phyloP scores from a whole-genome alignment of 805 yeast genomes.

The Candida maris region DNA sequence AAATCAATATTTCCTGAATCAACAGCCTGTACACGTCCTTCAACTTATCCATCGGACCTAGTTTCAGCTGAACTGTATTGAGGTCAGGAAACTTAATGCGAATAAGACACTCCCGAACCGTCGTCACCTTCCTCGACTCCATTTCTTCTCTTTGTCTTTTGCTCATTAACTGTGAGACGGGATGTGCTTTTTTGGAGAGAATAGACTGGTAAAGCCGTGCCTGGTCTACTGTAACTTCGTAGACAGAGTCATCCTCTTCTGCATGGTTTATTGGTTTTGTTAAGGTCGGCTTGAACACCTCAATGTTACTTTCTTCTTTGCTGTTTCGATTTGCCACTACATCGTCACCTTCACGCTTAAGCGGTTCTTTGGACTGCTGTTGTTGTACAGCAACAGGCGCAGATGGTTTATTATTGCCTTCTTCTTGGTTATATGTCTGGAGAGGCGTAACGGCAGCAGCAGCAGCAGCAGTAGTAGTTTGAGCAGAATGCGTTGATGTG shows the following conservation, averaged over 20 bases:
- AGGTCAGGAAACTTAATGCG: slow-evolving; percentile 60
- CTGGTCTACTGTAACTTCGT: slow-evolving; percentile 48
- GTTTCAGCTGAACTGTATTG: slow-evolving; percentile 46
- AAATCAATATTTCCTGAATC: slow-evolving; percentile 24
- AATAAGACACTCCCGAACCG: slow-evolving; percentile 35
- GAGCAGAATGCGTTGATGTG: neutral
- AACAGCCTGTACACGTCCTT: slow-evolving; percentile 22
- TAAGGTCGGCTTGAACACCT: slow-evolving; percentile 17
- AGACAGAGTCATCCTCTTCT: slow-evolving; percentile 34
- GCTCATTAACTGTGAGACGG: slow-evolving; percentile 26
- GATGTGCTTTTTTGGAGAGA: slow-evolving; percentile 39
- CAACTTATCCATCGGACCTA: slow-evolving; percentile 41
- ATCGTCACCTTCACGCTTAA: neutral
- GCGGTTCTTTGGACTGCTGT: neutral
- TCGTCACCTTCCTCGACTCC: slow-evolving; percentile 24
- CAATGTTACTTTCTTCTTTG: slow-evolving; percentile 5
- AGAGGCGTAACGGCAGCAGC: neutral
- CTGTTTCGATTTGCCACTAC: neutral
- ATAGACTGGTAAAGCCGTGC: slow-evolving; percentile 52
- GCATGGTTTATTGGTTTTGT: slow-evolving; percentile 7
- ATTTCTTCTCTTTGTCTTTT: slow-evolving; percentile 33
- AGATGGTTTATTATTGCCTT: neutral
- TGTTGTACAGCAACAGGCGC: neutral
- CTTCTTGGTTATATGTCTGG: no score
- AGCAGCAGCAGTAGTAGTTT: neutral